Base-by-base conservation (phyloP, 352 stramenopile genomes). In the Pythium aristosporum region DNA sequence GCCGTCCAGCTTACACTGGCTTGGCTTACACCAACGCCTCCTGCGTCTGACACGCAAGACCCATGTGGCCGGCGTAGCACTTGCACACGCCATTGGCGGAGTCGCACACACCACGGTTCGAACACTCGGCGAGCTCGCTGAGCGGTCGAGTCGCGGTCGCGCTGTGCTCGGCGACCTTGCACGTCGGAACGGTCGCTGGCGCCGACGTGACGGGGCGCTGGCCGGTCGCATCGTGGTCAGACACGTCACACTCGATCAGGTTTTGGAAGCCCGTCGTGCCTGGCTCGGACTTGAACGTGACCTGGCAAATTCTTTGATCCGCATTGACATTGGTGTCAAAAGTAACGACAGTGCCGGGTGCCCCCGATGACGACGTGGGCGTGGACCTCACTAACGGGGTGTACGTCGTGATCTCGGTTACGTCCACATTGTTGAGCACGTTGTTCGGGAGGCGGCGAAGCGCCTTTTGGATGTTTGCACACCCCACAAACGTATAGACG, bases 41-140 rank as follows among this genome's bases (percentile, higher is more conserved):
- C 49, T 94, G 83, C 25, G 73, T 79, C 54, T 92, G 69, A 52
- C 85, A 94, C 16, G 82, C 85, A 20, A 92, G 72, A 0, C 85
- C 81, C 77, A 91, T 91, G 68, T 92, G 83, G 0, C 85, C 85
- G 7, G 80, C 51, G 51, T 73, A 94, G 62, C 85, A 94, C 51
- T 73, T 69, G 75, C 85, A 92, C 1, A 68, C 70, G 16, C 85
- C 85, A 0, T 74, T 75, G 34, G 49, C 50, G 37, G 65, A 72
- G 72, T 91, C 80, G 48, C 85, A 94, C 1, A 63, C 57, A 6
- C 85, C 85, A 2, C 85, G 82, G 48, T 76, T 77, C 0, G 82
- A 84, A 50, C 85, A 93, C n/a, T 81, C 73, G 0, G 59, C 49
- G 16, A 91, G 66, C 37, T 93, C 82, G 0, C 66, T 83, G 0